Evolutionary conservation across 495 filamentous ascomycete species (phyloP).

Genomic region (Penicillium goetzii): DNA sequence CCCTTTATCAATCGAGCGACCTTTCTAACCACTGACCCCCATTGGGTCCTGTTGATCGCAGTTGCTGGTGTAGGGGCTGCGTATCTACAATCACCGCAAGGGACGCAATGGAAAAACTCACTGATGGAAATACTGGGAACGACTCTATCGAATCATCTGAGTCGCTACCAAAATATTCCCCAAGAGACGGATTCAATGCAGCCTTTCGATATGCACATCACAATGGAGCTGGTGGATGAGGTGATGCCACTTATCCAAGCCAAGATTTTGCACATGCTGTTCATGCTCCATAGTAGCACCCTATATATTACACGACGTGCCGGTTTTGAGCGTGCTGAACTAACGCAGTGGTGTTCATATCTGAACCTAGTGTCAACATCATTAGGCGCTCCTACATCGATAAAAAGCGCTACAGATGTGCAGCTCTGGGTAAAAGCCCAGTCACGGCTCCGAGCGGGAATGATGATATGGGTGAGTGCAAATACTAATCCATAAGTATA

Average conservation of each 20-base stretch:
- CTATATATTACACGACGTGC: conserved; percentile 5
- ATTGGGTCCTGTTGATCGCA: background rate
- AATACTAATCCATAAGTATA: background rate
- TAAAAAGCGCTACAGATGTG: background rate
- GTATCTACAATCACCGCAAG: conserved; percentile 2
- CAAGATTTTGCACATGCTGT: conserved; percentile 10
- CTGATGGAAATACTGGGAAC: conserved; percentile 5
- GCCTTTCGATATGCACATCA: background rate
- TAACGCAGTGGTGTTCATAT: conserved; percentile 9
- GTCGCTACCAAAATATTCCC: background rate
- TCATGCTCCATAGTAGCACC: conserved; percentile 8
- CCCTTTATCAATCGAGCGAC: conserved; percentile 5
- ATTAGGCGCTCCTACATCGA: background rate
- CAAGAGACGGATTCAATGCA: background rate
- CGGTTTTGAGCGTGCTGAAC: conserved; percentile 5
- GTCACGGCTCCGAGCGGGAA: conserved; percentile 3
- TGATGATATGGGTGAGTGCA: conserved; percentile 14
- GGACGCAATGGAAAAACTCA: conserved; percentile 6
- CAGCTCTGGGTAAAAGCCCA: conserved; percentile 4
- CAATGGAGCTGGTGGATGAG: background rate
- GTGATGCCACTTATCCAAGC: conserved; percentile 7
- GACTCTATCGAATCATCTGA: background rate
- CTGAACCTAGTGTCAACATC: background rate
- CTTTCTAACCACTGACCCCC: background rate
- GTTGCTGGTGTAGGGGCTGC: conserved; percentile 8